Evolutionary conservation across 495 filamentous ascomycete genomes (phyloP).

Genomic region (Pyrenula massariospora): DNA sequence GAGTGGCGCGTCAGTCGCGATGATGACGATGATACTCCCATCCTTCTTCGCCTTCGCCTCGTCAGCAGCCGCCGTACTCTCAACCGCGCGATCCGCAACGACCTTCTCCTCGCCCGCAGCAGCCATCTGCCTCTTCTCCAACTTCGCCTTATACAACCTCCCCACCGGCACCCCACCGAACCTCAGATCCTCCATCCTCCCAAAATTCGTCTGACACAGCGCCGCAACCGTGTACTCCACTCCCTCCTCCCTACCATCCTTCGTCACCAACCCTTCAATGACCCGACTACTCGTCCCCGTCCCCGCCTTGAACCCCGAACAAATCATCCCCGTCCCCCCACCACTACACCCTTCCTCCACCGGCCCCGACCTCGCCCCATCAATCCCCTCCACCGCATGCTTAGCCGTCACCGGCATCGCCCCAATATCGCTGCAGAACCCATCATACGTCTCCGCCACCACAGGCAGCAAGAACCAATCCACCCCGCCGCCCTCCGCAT

Average conservation of each 20-base stretch:
- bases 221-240: conserved; percentile 33
- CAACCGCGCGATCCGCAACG: conserved; percentile 2
- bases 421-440: conserved; percentile 31
- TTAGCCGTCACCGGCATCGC: conserved; percentile 27
- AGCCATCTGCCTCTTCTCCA: conserved; percentile 12
- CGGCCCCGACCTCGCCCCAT: conserved; percentile 18
- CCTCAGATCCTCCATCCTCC: conserved; percentile 24
- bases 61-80: not conserved
- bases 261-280: conserved; percentile 21
- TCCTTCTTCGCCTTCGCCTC: conserved; percentile 23
- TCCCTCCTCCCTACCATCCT: conserved; percentile 6
- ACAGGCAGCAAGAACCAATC: conserved; percentile 37
- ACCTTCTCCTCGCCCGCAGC: conserved; percentile 16
- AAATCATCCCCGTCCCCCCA: conserved; percentile 42
- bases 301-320: conserved; percentile 38
- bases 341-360: conserved; percentile 39
- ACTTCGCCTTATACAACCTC: conserved; percentile 22
- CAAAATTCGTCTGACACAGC: conserved; percentile 42
- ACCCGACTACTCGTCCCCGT: conserved; percentile 36
- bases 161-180: conserved; percentile 40
- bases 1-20: conserved; percentile 40
- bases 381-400: conserved; percentile 31
- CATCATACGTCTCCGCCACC: conserved; percentile 42
- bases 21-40: conserved; percentile 40
- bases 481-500: conserved; percentile 16